These are phyloP conservation scores for Cystoisospora suis DNA, from an alignment of 169 alveolate genomes.

Conservation along the genomic window DNA sequence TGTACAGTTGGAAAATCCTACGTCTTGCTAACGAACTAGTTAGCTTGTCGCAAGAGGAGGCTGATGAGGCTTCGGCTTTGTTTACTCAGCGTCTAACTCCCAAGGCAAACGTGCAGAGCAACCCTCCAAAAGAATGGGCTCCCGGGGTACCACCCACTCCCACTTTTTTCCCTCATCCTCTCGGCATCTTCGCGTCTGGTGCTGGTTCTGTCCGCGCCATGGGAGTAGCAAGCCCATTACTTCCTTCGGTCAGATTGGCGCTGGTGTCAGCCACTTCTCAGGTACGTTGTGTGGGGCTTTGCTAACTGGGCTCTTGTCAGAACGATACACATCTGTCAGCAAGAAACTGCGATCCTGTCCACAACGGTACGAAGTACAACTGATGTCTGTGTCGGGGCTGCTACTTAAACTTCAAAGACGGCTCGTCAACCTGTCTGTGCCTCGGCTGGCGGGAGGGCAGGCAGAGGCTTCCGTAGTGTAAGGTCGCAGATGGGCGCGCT, in stretches of 20 bases:
- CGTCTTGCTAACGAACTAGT: background rate
- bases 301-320: background rate
- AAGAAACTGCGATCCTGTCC: too few species aligned
- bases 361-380: background rate
- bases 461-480: too few species aligned
- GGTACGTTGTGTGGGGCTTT: background rate
- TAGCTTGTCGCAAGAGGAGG: background rate
- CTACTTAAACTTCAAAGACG: background rate
- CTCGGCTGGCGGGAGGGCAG: too few species aligned
- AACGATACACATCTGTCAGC: background rate
- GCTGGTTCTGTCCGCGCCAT: conserved; percentile 3
- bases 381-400: background rate
- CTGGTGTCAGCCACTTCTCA: background rate
- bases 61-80: background rate
- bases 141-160: background rate
- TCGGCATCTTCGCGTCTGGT: background rate
- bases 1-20: background rate
- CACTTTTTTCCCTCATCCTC: conserved; percentile 1
- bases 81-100: background rate
- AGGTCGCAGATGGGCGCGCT: too few species aligned
- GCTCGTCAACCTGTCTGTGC: background rate
- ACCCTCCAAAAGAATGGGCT: background rate
- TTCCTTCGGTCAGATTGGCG: background rate
- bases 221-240: background rate
- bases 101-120: background rate